A percentile compares a stretch with the other conserved stretches of the same genome.
Evolutionary conservation across 2,329 filamentous ascomycete genomes (phyloP).

Genomic region (Microascus cirrosus): DNA sequence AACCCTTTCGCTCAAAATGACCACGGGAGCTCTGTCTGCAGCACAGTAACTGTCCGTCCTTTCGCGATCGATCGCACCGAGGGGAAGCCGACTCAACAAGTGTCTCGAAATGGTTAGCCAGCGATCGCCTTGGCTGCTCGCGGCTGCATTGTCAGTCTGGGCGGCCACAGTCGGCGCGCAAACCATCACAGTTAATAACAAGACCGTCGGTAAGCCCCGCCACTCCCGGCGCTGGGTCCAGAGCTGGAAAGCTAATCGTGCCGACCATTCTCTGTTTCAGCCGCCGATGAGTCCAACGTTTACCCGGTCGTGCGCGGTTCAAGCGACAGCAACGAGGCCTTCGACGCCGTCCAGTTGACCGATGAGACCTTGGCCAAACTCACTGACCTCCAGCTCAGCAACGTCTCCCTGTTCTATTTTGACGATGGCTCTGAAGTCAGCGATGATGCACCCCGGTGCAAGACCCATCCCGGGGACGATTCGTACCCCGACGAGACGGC

Average conservation of each 20-base stretch:
- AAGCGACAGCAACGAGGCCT: background rate
- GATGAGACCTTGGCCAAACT: constrained; percentile 20
- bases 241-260: background rate
- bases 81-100: background rate
- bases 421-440: constrained; percentile 8
- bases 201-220: constrained; percentile 12
- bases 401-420: constrained; percentile 21
- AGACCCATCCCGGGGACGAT: constrained; percentile 35
- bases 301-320: constrained; percentile 1
- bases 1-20: background rate
- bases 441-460: constrained; percentile 18
- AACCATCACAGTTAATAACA: constrained; percentile 14
- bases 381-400: constrained; percentile 15
- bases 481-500: constrained; percentile 35
- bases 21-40: background rate
- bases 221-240: background rate
- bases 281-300: background rate
- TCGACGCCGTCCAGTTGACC: constrained; percentile 20
- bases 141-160: background rate
- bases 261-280: background rate
- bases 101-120: background rate
- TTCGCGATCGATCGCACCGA: background rate
- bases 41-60: background rate
- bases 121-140: background rate
- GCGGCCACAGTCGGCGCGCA: constrained; percentile 9